These are phyloP conservation scores for Arthrobotrys musiformis DNA, from an alignment of 2,329 filamentous ascomycete genomes.

Conservation along the genomic window DNA sequence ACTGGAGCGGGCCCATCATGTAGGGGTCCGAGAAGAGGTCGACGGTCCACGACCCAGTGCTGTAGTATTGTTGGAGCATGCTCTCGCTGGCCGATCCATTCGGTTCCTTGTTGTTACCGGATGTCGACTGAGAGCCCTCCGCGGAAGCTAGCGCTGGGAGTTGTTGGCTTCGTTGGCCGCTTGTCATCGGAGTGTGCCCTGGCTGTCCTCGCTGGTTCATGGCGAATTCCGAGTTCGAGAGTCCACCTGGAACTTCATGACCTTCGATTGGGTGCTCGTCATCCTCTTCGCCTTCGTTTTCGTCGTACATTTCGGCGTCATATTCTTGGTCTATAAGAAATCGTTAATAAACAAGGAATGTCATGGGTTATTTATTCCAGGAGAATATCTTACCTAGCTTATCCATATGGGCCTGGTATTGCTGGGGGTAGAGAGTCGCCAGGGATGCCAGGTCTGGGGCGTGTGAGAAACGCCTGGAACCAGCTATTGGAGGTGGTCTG, in stretches of 20 bases:
- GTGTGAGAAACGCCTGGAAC: slow-evolving; percentile 43
- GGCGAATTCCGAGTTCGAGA: slow-evolving; percentile 28
- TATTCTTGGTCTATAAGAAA: slow-evolving; percentile 43
- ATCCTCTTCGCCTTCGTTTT: slow-evolving; percentile 43
- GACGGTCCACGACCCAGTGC: slow-evolving; percentile 51
- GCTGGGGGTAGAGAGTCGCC: slow-evolving; percentile 49
- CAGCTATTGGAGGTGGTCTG: slow-evolving; percentile 40
- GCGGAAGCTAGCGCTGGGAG: slow-evolving; percentile 39
- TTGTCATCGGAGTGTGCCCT: slow-evolving; percentile 33
- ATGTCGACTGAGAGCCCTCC: slow-evolving; percentile 25
- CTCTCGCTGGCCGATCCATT: slow-evolving; percentile 36
- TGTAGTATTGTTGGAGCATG: slow-evolving; percentile 50
- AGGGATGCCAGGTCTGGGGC: slow-evolving; percentile 48
- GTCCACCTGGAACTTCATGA: slow-evolving; percentile 31
- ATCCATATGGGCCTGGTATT: slow-evolving; percentile 55
- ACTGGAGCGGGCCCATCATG: slow-evolving; percentile 47
- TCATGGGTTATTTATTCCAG: neutral
- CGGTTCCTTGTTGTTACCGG: slow-evolving; percentile 22
- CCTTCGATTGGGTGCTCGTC: slow-evolving; percentile 41
- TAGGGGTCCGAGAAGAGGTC: slow-evolving; percentile 54
- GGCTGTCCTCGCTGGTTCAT: slow-evolving; percentile 26
- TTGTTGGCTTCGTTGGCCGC: slow-evolving; percentile 22
- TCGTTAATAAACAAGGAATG: neutral
- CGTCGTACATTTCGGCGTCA: slow-evolving; percentile 53
- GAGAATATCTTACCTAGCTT: slow-evolving; percentile 41